These are phyloP conservation scores for Alternaria ethzedia DNA, from an alignment of 2,329 filamentous ascomycete species.

Conservation along the genomic window DNA sequence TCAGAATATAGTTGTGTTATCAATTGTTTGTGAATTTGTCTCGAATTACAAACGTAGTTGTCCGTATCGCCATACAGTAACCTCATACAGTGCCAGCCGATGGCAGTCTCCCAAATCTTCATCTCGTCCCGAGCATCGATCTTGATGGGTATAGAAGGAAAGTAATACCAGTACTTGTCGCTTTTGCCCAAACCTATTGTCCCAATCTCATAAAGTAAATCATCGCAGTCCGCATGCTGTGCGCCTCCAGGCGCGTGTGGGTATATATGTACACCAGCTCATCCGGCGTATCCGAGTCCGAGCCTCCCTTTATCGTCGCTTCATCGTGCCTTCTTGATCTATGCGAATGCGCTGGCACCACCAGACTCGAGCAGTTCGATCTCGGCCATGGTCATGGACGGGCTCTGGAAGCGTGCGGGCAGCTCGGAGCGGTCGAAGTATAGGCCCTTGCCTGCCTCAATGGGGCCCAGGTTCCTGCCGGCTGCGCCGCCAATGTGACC, in stretches of 20 bases:
- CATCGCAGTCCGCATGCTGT: conserved; percentile 8
- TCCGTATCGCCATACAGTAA: conserved; percentile 14
- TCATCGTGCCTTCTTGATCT: conserved; percentile 23
- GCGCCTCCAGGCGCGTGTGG: conserved; percentile 16
- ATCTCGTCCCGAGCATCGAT: conserved; percentile 24
- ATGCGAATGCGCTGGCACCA: conserved; percentile 72
- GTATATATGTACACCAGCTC: conserved; percentile 30
- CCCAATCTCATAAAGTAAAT: conserved; percentile 1
- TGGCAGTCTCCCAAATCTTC: conserved; percentile 12
- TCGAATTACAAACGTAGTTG: conserved; percentile 15
- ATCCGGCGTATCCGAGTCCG: conserved; percentile 22
- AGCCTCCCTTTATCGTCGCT: conserved; percentile 16
- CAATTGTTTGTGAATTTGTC: conserved; percentile 7
- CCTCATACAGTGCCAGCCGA: conserved; percentile 9
- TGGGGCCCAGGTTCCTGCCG: conserved; percentile 74
- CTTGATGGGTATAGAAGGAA: conserved; percentile 40
- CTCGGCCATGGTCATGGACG: conserved; percentile 77
- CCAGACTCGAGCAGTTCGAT: conserved; percentile 97
- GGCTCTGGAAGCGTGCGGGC: conserved; percentile 79
- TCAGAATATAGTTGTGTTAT: neutral
- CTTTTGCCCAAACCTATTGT: conserved; percentile 20
- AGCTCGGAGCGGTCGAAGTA: conserved; percentile 91
- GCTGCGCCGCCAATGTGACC: conserved; percentile 64
- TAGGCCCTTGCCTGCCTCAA: conserved; percentile 73
- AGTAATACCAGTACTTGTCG: conserved; percentile 24